phyloP scores from a whole-genome alignment of 2,329 filamentous ascomycete species.

The Setomelanomma holmii region DNA sequence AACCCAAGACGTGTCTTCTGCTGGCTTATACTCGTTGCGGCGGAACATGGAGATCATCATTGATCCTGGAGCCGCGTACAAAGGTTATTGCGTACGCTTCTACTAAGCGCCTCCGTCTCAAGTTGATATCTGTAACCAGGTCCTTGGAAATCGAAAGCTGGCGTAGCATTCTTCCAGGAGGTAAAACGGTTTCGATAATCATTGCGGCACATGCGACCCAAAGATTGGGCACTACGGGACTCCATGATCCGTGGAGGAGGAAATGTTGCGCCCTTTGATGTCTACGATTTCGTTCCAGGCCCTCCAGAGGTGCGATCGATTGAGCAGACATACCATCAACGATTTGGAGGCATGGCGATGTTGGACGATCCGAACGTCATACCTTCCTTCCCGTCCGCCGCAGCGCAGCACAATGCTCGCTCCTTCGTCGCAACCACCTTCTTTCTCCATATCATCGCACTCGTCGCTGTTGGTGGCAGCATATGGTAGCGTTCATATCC shows the following conservation, averaged over 20 bases:
- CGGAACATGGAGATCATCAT: not conserved
- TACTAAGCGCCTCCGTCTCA: constrained; percentile 3
- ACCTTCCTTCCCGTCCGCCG: constrained; percentile 9
- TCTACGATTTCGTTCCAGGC: not conserved
- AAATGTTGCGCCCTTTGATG: no score
- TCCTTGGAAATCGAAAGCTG: not conserved
- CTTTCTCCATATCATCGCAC: constrained; percentile 14
- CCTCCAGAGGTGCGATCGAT: not conserved
- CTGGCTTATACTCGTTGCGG: not conserved
- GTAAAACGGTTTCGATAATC: not conserved
- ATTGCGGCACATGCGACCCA: constrained; percentile 1
- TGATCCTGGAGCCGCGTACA: not conserved
- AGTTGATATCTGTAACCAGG: not conserved
- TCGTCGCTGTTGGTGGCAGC: constrained; percentile 18
- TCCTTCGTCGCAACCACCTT: constrained; percentile 17
- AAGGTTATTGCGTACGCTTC: not conserved
- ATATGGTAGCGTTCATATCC: constrained; percentile 24
- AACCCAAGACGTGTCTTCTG: not conserved
- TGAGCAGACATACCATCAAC: not conserved
- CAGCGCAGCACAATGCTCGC: constrained; percentile 5
- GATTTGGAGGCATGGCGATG: constrained; percentile 3
- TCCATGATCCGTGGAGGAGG: no score
- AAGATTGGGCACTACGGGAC: not conserved
- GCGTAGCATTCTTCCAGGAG: not conserved
- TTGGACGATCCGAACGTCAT: constrained; percentile 8